phyloP scores from a whole-genome alignment of 495 filamentous ascomycete genomes.

The Penicillium fimorum region DNA sequence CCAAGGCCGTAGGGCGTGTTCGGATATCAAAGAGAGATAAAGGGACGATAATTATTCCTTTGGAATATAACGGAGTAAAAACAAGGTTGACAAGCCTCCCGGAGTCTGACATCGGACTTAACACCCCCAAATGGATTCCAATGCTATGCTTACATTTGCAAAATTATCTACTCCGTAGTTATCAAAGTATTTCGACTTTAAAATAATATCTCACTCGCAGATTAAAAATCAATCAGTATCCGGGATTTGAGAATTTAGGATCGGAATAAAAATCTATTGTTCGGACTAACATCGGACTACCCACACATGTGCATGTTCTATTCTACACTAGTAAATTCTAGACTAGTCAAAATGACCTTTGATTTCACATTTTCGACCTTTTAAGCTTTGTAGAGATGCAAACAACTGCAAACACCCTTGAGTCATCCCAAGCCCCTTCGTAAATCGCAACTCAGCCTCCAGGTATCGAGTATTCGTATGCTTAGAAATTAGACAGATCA shows the following conservation, averaged over 20 bases:
- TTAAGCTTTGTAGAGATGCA: not conserved
- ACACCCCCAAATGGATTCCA: not conserved
- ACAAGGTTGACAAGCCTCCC: not conserved
- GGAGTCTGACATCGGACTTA: not conserved
- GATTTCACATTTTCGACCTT: not conserved
- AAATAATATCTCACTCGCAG: not conserved
- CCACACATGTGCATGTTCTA: not conserved
- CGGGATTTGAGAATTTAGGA: not conserved
- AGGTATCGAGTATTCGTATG: not conserved
- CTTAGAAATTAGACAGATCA: too few relatives aligned
- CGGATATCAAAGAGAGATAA: not conserved
- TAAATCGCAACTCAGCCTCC: not conserved
- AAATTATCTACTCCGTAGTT: too few relatives aligned
- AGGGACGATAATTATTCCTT: not conserved
- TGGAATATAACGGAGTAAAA: not conserved
- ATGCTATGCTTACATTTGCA: not conserved
- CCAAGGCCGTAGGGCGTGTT: not conserved
- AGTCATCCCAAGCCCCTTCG: conserved; percentile 21
- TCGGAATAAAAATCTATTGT: not conserved
- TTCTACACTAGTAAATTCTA: too few relatives aligned
- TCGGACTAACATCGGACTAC: conserved; percentile 6
- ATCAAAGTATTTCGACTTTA: not conserved
- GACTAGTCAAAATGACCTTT: not conserved
- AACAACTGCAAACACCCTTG: not conserved
- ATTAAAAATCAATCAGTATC: not conserved